Conservation (phyloP, 2,329 filamentous ascomycete species). For the Hypoxylon sp. region DNA sequence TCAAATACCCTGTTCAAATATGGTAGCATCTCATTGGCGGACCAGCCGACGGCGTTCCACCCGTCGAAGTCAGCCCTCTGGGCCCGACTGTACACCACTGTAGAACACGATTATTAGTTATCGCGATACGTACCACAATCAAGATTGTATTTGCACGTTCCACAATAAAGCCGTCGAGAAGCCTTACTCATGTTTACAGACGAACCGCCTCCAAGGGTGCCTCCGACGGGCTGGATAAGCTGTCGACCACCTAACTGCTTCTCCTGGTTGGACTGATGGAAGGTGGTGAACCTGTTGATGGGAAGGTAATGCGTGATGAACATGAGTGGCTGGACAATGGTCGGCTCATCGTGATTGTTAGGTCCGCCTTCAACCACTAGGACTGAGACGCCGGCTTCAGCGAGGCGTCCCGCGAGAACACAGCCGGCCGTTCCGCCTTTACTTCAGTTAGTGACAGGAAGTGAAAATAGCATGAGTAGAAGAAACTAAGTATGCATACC, state of each 20-base stretch:
- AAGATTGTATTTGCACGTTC: too few species aligned
- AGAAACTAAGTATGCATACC: neutral
- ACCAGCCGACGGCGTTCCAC: constrained; percentile 40
- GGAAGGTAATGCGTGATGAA: constrained; percentile 65
- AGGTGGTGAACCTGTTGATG: constrained; percentile 60
- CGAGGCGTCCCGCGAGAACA: constrained; percentile 65
- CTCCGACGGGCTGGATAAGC: constrained; percentile 55
- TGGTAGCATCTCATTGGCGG: constrained; percentile 58
- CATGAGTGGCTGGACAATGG: constrained; percentile 65
- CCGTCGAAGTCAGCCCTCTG: constrained; percentile 47
- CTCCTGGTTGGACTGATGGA: constrained; percentile 65
- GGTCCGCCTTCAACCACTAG: constrained; percentile 68
- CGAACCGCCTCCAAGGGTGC: constrained; percentile 59
- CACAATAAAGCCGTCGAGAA: neutral
- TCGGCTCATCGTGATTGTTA: constrained; percentile 66
- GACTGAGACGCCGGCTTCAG: constrained; percentile 66
- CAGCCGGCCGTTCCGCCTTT: constrained; percentile 65
- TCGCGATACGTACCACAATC: neutral
- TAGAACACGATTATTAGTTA: neutral
- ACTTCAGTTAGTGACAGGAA: neutral
- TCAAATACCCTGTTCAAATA: constrained; percentile 63
- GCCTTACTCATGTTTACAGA: constrained; percentile 61
- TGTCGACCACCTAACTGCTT: constrained; percentile 62
- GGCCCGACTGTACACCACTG: constrained; percentile 39
- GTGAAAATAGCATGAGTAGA: neutral